These are phyloP conservation scores for Clavispora carvajalis DNA, from an alignment of 805 yeast genomes.

Conservation along the genomic window DNA sequence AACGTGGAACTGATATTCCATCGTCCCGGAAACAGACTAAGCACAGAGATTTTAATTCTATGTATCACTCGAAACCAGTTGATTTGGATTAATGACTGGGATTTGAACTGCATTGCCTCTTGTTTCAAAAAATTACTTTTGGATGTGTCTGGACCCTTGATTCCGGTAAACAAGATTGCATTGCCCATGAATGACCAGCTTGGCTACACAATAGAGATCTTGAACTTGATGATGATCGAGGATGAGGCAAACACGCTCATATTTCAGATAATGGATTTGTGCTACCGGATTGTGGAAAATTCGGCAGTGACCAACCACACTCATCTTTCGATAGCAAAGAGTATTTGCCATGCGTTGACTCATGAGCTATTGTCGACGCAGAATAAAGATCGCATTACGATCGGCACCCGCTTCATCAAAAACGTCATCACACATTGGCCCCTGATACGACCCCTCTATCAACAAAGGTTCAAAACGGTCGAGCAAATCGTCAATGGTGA, in stretches of 20 bases:
- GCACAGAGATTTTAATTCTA: slow-evolving; percentile 41
- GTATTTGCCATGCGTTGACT: slow-evolving; percentile 51
- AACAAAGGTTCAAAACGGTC: slow-evolving; percentile 10
- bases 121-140: slow-evolving; percentile 43
- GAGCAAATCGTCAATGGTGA: slow-evolving; percentile 14
- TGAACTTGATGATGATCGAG: slow-evolving; percentile 26
- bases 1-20: slow-evolving; percentile 46
- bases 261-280: slow-evolving; percentile 40
- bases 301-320: slow-evolving; percentile 15
- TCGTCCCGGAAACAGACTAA: slow-evolving; percentile 49
- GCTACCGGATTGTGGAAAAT: slow-evolving; percentile 32
- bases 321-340: slow-evolving; percentile 36
- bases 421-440: slow-evolving; percentile 51
- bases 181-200: slow-evolving; percentile 51
- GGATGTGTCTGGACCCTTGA: slow-evolving; percentile 49
- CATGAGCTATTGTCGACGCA: slow-evolving; percentile 39
- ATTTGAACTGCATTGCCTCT: slow-evolving; percentile 47
- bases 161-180: slow-evolving; percentile 44
- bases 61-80: slow-evolving; percentile 52
- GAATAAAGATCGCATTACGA: slow-evolving; percentile 42
- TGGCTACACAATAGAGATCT: slow-evolving; percentile 35
- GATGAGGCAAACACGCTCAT: slow-evolving; percentile 26
- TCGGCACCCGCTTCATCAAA: slow-evolving; percentile 50
- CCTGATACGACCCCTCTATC: slow-evolving; percentile 17
- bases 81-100: slow-evolving; percentile 52